Evolutionary conservation across 108 stramenopile species (phyloP), one percentile per base, ranked within the genome.

Genomic region (Cyclotella atomus): DNA sequence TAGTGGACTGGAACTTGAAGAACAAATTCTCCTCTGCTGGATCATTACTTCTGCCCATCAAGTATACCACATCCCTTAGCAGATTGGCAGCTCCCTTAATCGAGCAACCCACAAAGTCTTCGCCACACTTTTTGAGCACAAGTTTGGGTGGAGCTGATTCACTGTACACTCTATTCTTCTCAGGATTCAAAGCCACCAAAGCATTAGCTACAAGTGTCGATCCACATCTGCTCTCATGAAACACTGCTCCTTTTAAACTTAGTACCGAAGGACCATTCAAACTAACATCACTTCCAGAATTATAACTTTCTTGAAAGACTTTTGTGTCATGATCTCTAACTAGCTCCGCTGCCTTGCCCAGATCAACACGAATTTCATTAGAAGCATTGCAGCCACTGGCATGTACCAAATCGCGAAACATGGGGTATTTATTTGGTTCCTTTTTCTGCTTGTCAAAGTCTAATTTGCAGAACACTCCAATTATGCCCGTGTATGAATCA

Each of bases 211-310:
- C 95, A 15, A 97, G 70, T 0, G 98, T 97, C 2, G 82, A 84
- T 16, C 98, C 98, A 65, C 93, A 94, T 32, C 98, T 89, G 28
- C 83, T 85, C 84, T 97, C 97, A 62, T 99, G 98, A 82, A 97
- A 97, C 20, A 96, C 86, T 28, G 95, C 94, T 12, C 92, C 95
- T 16, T 75, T 73, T 28, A 88, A 78, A 54, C 82, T 65, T 29
- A 87, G 41, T 16, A 84, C 53, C 15, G 2, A 30, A 12, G 56
- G 56, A 32, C 6, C 56, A 19, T 29, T 30, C 19, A 15, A 0
- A 10, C 12, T 30, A 9, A n/a, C 15, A 14, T 57, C 1, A 29
- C 59, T 80, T n/a, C 23, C 35, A 21, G 53, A 50, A 19, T 75
- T 29, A 23, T 27, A 36, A 21, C 21, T 67, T 20, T 63, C 29